Evolutionary conservation across 2,329 filamentous ascomycete species (phyloP), one percentile per base, ranked within the genome.

Genomic region (Clonostachys rosea): DNA sequence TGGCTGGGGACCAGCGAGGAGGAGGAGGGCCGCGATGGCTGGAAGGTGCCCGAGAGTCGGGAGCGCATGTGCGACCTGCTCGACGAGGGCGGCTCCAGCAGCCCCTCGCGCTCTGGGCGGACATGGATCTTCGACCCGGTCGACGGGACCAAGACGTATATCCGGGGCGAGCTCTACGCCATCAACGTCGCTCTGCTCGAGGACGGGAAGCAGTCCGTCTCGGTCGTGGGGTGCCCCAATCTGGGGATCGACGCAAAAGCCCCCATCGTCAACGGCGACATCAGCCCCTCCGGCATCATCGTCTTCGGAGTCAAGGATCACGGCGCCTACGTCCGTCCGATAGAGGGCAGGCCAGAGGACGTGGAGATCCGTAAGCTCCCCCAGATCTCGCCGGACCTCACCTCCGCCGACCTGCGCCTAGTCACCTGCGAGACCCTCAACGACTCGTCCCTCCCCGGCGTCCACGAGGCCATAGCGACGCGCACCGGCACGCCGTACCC

Each of bases 101-200:
- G 58, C 14, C 72, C 68, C 5, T 62, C 57, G 3, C 57, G 52
- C 9, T 53, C 57, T 3, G 71, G 70, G 8, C 59, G 77, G 13
- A 70, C 73, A 9, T 83, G 79, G 78, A 69, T 83, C 0, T 81
- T 83, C 54, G 79, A 83, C 54, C 79, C 79, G 1, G 81, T 83
- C 33, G 79, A 83, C 52, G 79, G 79, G 8, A 83, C 79, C 3
- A 74, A 76, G 61, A 79, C 76, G 1, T 83, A 78, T 46, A 65
- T 83, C 9, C 62, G 65, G 11, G 71, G 74, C 6, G 65, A 79
- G 53, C 70, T 79, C 42, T 83, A 81, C 52, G 79, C 76, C 47
- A 75, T 81, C 59, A 82, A 82, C 49, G 66, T 79, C 16, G 76
- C 69, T 3, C 66, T 83, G 4, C 58, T 83, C 4, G 64, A 74